A percentile compares a stretch with the other conserved stretches of the same genome.
phyloP scores from a whole-genome alignment of 2,329 filamentous ascomycete species.

The Cadophora sp. region DNA sequence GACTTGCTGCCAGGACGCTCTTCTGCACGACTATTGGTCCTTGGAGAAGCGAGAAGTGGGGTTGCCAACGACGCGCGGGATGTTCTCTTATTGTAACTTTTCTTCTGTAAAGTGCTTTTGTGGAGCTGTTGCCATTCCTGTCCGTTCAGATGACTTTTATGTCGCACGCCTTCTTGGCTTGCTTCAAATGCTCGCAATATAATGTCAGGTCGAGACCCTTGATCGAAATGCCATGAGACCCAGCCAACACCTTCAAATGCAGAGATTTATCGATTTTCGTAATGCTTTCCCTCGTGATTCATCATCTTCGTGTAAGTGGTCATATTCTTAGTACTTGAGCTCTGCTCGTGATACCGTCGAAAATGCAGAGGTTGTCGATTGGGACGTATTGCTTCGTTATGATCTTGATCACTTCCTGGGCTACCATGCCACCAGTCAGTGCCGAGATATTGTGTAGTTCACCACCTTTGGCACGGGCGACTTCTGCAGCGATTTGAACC shows the following conservation, averaged over 20 bases:
- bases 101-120: conserved; percentile 31
- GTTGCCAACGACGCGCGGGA: conserved; percentile 6
- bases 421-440: conserved; percentile 86
- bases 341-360: conserved; percentile 64
- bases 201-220: conserved; percentile 19
- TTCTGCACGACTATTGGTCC: conserved; percentile 18
- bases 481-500: conserved; percentile 64
- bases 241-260: conserved; percentile 33
- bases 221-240: conserved; percentile 23
- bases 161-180: conserved; percentile 11
- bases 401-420: conserved; percentile 97
- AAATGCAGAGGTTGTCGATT: conserved; percentile 74
- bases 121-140: conserved; percentile 25
- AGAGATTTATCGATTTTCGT: conserved; percentile 23
- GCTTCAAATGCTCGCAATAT: conserved; percentile 22
- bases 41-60: conserved; percentile 6
- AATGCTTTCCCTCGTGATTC: conserved; percentile 26
- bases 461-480: conserved; percentile 77
- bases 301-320: conserved; percentile 22
- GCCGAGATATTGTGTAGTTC: conserved; percentile 94
- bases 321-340: conserved; percentile 42
- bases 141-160: conserved; percentile 27
- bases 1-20: conserved; percentile 13
- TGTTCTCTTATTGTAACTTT: conserved; percentile 21
- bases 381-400: conserved; percentile 76